Conservation (phyloP, 1,284 basidiomycete species). For the Boletus semigastroideus region DNA sequence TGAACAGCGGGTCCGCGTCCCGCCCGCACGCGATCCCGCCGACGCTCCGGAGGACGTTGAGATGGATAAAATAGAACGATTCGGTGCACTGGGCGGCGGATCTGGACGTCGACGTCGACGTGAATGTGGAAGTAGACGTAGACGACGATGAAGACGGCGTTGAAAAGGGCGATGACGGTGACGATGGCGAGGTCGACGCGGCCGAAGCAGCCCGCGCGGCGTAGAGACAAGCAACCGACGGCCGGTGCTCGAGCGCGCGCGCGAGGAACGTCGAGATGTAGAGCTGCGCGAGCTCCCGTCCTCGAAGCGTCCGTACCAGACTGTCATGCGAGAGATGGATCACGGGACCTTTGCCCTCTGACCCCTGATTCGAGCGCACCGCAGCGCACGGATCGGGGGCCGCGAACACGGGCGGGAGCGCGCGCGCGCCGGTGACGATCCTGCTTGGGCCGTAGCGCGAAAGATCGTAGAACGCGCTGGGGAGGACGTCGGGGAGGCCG, state of each 20-base stretch:
- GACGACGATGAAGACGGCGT: not conserved
- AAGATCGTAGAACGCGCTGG: slow-evolving; percentile 70
- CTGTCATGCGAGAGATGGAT: slow-evolving; percentile 45
- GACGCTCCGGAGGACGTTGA: slow-evolving; percentile 67
- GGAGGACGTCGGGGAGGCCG: slow-evolving; percentile 52
- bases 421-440: slow-evolving; percentile 51
- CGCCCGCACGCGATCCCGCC: slow-evolving; percentile 68
- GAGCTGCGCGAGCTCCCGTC: slow-evolving; percentile 62
- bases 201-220: slow-evolving; percentile 16
- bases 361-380: not conserved
- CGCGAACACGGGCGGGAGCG: slow-evolving; percentile 26
- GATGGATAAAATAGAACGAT: slow-evolving; percentile 72
- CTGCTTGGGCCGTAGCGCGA: slow-evolving; percentile 68
- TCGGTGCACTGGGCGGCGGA: slow-evolving; percentile 49
- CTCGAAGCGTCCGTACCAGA: slow-evolving; percentile 51
- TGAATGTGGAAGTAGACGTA: no score
- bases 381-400: slow-evolving; percentile 24
- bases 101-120: not conserved
- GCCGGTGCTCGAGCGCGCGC: slow-evolving; percentile 51
- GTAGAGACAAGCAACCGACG: slow-evolving; percentile 50
- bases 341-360: slow-evolving; percentile 2
- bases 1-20: slow-evolving; percentile 70
- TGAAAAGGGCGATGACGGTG: no score
- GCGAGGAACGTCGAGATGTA: slow-evolving; percentile 63
- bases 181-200: not conserved